Evolutionary conservation across 1,284 basidiomycete genomes (phyloP).

Genomic region (Naganishia albida): DNA sequence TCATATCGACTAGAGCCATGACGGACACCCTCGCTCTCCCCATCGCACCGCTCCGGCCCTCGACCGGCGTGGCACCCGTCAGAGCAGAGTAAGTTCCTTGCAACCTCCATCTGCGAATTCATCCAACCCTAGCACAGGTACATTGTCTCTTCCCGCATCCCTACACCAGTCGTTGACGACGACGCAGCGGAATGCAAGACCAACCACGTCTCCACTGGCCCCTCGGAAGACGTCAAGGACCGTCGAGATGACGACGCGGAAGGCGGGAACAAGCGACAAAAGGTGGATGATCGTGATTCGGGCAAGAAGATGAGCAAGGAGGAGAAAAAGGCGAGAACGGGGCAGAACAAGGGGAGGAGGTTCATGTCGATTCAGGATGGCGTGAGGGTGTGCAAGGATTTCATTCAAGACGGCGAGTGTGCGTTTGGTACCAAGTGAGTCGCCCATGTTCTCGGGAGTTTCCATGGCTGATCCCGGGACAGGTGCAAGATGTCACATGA

Average conservation of each 20-base stretch:
- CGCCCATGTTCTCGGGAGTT: not conserved
- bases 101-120: not conserved
- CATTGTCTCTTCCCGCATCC: conserved; percentile 54
- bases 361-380: conserved; percentile 44
- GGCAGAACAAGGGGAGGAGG: conserved; percentile 72
- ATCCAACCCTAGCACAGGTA: conserved; percentile 57
- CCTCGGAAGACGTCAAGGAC: conserved; percentile 18
- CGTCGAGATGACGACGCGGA: conserved; percentile 43
- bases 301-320: conserved; percentile 58
- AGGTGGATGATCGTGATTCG: conserved; percentile 29
- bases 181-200: conserved; percentile 72
- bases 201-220: conserved; percentile 46
- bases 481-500: conserved; percentile 84
- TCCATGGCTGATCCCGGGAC: conserved; percentile 29
- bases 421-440: conserved; percentile 42
- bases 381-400: conserved; percentile 44
- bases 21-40: not conserved
- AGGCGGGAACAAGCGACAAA: conserved; percentile 40
- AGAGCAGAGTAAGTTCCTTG: conserved; percentile 68
- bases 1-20: not conserved
- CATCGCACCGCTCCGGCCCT: not conserved
- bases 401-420: conserved; percentile 34
- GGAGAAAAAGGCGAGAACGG: conserved; percentile 69
- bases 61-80: conserved; percentile 66
- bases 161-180: conserved; percentile 63